Percentiles rank a stretch among this genome's conserved stretches.
phyloP scores from a whole-genome alignment of 495 filamentous ascomycete genomes.

The Daldinia caldariorum region DNA sequence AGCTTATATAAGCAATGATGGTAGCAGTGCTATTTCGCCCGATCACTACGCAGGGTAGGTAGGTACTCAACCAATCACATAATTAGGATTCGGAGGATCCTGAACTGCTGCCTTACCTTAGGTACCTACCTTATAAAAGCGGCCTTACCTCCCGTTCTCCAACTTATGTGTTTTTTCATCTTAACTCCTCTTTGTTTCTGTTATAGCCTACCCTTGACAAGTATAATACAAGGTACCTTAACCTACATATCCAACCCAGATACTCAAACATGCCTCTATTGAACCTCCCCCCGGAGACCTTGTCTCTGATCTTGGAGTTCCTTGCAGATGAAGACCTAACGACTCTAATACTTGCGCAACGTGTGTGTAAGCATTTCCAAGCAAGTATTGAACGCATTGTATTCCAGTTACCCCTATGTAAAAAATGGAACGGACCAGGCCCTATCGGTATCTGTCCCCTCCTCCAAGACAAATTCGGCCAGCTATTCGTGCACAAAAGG shows the following conservation, averaged over 20 bases:
- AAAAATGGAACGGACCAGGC: not conserved
- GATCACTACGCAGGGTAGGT: too few relatives aligned
- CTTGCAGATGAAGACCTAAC: constrained; percentile 17
- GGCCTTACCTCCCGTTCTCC: not conserved
- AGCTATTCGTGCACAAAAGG: not conserved
- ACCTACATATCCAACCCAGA: not conserved
- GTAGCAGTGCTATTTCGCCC: not conserved
- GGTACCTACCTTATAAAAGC: not conserved
- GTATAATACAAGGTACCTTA: not conserved
- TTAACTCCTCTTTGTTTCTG: not conserved
- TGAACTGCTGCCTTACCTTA: not conserved
- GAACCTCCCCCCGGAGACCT: constrained; percentile 15
- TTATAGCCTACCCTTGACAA: not conserved
- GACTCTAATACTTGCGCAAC: constrained; percentile 18
- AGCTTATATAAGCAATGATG: not conserved
- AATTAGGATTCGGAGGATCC: not conserved
- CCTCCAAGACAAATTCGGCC: not conserved
- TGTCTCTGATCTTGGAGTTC: constrained; percentile 14
- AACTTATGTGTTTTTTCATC: not conserved
- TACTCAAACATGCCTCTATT: constrained; percentile 7
- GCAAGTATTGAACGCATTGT: constrained; percentile 16
- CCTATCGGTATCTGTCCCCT: constrained; percentile 1
- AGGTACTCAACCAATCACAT: constrained; percentile 11
- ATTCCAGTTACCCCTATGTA: not conserved
- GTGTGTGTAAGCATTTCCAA: constrained; percentile 22